phyloP scores from a whole-genome alignment of 768 basidiomycete species.

The Candolleomyces eurysporus region DNA sequence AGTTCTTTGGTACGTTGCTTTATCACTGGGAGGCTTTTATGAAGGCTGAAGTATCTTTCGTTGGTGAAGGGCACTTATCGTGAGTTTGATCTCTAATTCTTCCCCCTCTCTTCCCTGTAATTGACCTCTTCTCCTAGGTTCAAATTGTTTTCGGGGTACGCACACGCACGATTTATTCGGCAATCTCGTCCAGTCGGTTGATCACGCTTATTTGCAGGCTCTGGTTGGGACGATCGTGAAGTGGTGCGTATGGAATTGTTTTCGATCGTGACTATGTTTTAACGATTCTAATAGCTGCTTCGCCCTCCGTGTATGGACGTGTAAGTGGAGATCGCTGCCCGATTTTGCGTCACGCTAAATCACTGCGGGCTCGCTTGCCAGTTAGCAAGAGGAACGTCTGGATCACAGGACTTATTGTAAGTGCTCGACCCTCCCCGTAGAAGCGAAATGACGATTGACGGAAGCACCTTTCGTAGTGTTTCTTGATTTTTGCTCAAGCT shows the following conservation, averaged over 20 bases:
- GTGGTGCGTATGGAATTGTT: slow-evolving; percentile 27
- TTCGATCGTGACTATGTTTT: background rate
- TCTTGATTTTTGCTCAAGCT: slow-evolving; percentile 41
- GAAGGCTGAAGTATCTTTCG: background rate
- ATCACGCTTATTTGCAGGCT: slow-evolving; percentile 7
- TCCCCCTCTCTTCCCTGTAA: background rate
- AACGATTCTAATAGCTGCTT: slow-evolving; percentile 39
- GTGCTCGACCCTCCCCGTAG: slow-evolving; percentile 12
- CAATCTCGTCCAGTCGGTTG: background rate
- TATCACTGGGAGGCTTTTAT: background rate
- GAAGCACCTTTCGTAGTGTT: slow-evolving; percentile 26
- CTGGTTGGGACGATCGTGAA: slow-evolving; percentile 53
- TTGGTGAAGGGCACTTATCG: slow-evolving; percentile 32
- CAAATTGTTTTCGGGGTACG: slow-evolving; percentile 36
- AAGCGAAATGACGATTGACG: background rate
- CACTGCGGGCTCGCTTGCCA: slow-evolving; percentile 17
- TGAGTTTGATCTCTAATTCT: slow-evolving; percentile 21
- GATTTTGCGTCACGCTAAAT: slow-evolving; percentile 2
- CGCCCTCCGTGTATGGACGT: slow-evolving; percentile 61
- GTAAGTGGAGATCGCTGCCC: slow-evolving; percentile 27
- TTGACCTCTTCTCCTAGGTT: slow-evolving; percentile 13
- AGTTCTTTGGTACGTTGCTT: slow-evolving; percentile 34
- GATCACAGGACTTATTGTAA: slow-evolving; percentile 46
- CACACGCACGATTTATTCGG: background rate
- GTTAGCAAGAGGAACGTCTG: slow-evolving; percentile 54